A percentile compares a stretch with the other conserved stretches of the same genome.
These are phyloP conservation scores for Podochytrium sp. DNA, from an alignment of 192 early-diverging fungal species.

Conservation along the genomic window DNA sequence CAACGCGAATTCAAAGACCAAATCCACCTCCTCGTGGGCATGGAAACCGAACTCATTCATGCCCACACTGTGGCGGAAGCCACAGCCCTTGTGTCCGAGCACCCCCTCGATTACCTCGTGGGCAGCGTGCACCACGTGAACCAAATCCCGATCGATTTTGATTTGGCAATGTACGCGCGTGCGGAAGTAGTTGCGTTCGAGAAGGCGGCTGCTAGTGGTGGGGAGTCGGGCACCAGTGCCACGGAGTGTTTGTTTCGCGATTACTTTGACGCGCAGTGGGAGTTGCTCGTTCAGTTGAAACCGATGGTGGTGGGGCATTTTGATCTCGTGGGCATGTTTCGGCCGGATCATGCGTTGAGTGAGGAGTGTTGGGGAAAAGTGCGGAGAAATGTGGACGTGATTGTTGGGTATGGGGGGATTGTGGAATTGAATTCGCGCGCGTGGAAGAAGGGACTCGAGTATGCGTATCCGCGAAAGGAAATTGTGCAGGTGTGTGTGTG, in stretches of 20 bases:
- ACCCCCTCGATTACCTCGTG: constrained; percentile 82
- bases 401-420: constrained; percentile 78
- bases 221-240: constrained; percentile 12
- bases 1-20: constrained; percentile 59
- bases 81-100: constrained; percentile 46
- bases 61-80: constrained; percentile 53
- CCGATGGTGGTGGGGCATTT: constrained; percentile 95
- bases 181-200: constrained; percentile 42
- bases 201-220: neutral
- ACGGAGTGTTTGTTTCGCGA: constrained; percentile 61
- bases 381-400: constrained; percentile 79
- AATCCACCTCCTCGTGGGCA: constrained; percentile 74
- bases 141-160: constrained; percentile 85
- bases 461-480: constrained; percentile 88
- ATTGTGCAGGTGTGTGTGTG: constrained; percentile 67
- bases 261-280: constrained; percentile 91
- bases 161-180: constrained; percentile 56
- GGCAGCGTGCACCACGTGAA: constrained; percentile 92
- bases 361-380: constrained; percentile 58
- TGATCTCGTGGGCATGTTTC: constrained; percentile 89
- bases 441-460: constrained; percentile 84
- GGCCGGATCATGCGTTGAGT: constrained; percentile 43
- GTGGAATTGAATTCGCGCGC: constrained; percentile 95
- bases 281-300: constrained; percentile 70
- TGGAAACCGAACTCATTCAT: constrained; percentile 89